Evolutionary conservation across 1,139 yeast species (phyloP).

Genomic region (Nematodospora anomalae): DNA sequence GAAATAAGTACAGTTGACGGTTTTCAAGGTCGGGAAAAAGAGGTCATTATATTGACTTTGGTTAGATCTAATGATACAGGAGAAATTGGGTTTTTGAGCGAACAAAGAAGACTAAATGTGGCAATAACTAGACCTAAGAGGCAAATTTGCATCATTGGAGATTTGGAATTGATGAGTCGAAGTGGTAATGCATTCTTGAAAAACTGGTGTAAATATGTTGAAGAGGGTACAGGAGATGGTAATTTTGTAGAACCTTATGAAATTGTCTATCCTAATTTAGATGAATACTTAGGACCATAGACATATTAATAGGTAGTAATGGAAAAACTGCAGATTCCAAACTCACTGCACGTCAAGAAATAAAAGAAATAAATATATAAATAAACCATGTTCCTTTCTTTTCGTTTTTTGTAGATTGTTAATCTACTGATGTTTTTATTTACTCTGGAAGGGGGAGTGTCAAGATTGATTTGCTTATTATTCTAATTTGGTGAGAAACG

Average conservation of each 20-base stretch:
- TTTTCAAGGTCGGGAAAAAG: constrained; percentile 67
- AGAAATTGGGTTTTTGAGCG: constrained; percentile 76
- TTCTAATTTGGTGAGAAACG: too few species aligned
- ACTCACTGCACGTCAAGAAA: too few species aligned
- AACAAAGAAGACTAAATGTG: constrained; percentile 74
- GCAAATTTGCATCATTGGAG: constrained; percentile 85
- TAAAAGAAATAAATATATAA: too few species aligned
- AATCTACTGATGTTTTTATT: too few species aligned
- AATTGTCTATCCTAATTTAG: constrained; percentile 61
- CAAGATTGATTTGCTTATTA: too few species aligned
- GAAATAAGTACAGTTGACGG: constrained; percentile 51
- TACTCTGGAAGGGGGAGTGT: too few species aligned
- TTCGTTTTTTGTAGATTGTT: too few species aligned
- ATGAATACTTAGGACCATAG: constrained; percentile 21
- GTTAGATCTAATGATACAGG: constrained; percentile 48
- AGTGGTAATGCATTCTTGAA: constrained; percentile 50
- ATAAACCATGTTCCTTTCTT: too few species aligned
- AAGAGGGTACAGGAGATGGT: constrained; percentile 30
- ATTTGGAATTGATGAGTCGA: constrained; percentile 59
- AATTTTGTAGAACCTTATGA: constrained; percentile 33
- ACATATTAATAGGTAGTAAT: too few species aligned
- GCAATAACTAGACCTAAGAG: constrained; percentile 90
- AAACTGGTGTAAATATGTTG: constrained; percentile 73
- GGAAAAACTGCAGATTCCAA: too few species aligned
- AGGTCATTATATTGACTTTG: constrained; percentile 62